Percentiles rank a stretch among this genome's conserved stretches.
Evolutionary conservation across 2,329 filamentous ascomycete genomes (phyloP).

Genomic region (Lizonia empirigonia): DNA sequence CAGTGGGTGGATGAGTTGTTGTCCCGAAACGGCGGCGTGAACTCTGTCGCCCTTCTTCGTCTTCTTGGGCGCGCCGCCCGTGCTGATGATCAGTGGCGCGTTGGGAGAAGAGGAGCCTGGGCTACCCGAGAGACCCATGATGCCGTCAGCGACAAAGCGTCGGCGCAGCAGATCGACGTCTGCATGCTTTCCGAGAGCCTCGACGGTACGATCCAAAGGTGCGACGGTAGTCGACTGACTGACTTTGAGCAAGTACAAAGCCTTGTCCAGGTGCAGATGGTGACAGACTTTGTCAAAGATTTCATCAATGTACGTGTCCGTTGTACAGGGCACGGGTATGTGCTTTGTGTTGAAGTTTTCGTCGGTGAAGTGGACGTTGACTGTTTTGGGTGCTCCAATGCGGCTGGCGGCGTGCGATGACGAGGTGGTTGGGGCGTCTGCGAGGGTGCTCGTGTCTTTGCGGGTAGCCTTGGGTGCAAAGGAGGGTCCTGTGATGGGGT

Average conservation of each 20-base stretch:
- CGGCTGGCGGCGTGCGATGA: constrained; percentile 57
- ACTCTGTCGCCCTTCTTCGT: constrained; percentile 62
- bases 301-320: constrained; percentile 82
- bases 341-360: constrained; percentile 71
- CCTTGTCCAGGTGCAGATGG: constrained; percentile 79
- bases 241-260: constrained; percentile 77
- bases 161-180: constrained; percentile 78
- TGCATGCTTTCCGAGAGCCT: constrained; percentile 74
- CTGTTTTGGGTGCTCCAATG: constrained; percentile 71
- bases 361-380: constrained; percentile 75
- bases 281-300: constrained; percentile 79
- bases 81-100: constrained; percentile 62
- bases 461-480: constrained; percentile 54
- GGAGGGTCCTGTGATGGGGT: constrained; percentile 58
- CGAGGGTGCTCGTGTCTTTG: constrained; percentile 52
- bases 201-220: constrained; percentile 76
- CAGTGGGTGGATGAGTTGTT: constrained; percentile 63
- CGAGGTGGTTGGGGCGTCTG: constrained; percentile 52
- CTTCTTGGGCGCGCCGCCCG: constrained; percentile 56
- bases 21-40: constrained; percentile 57
- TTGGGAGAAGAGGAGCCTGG: constrained; percentile 74
- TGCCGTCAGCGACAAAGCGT: constrained; percentile 76
- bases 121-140: constrained; percentile 70
- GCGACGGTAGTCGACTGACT: constrained; percentile 76
- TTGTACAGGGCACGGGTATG: constrained; percentile 76